These are phyloP conservation scores for Sugiyamaella valdiviana DNA, from an alignment of 805 yeast species.

Conservation along the genomic window DNA sequence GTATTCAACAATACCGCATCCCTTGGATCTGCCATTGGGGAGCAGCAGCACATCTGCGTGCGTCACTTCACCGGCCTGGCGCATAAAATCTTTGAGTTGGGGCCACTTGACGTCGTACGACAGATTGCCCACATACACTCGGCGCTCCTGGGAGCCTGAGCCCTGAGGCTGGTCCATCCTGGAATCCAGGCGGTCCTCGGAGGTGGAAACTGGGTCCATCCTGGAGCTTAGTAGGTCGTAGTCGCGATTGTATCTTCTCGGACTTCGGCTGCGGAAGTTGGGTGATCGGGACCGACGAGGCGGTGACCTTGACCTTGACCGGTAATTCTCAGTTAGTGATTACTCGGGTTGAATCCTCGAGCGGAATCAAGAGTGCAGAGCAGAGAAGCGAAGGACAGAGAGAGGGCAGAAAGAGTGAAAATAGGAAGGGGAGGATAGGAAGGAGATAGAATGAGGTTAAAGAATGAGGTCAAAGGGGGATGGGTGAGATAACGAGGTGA, in stretches of 20 bases:
- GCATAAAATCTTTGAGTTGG: slow-evolving; percentile 35
- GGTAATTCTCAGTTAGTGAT: neutral
- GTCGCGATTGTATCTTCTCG: neutral
- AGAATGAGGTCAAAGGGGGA: too few species aligned
- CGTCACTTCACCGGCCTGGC: slow-evolving; percentile 53
- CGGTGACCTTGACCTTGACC: slow-evolving; percentile 4
- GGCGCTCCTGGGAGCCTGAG: slow-evolving; percentile 32
- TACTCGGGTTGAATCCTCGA: too few species aligned
- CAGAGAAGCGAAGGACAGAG: too few species aligned
- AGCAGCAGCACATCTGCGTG: slow-evolving; percentile 78
- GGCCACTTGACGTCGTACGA: slow-evolving; percentile 36
- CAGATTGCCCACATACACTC: slow-evolving; percentile 40
- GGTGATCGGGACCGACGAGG: neutral
- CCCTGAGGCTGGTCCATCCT: neutral
- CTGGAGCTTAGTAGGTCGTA: neutral
- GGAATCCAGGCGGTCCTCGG: neutral
- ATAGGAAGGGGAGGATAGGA: too few species aligned
- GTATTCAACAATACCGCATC: slow-evolving; percentile 68
- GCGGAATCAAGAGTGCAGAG: too few species aligned
- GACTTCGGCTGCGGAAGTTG: neutral
- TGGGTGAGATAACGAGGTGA: too few species aligned
- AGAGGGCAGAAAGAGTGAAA: too few species aligned
- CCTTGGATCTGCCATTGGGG: slow-evolving; percentile 64
- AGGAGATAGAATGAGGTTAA: too few species aligned
- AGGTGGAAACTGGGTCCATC: neutral